Conservation (phyloP, 805 yeast genomes). For the Candida tammaniensis region DNA sequence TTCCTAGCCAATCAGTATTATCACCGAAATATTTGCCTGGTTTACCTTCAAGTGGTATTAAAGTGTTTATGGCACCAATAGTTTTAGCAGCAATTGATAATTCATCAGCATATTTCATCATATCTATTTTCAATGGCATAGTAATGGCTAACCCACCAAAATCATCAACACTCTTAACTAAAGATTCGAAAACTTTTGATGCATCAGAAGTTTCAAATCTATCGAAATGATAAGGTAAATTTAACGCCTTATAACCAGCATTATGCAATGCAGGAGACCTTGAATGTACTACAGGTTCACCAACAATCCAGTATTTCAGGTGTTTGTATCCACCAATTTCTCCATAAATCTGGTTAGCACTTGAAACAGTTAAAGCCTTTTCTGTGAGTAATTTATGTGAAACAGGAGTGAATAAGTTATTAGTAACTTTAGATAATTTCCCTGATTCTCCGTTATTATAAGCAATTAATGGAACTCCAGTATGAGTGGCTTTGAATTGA, state of each 20-base stretch:
- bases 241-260: conserved; percentile 69
- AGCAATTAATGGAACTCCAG: conserved; percentile 67
- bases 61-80: conserved; percentile 96
- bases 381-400: conserved; percentile 72
- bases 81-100: conserved; percentile 70
- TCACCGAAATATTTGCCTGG: conserved; percentile 62
- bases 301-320: conserved; percentile 70
- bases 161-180: conserved; percentile 41
- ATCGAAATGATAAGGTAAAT: conserved; percentile 71
- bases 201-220: conserved; percentile 69
- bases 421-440: conserved; percentile 74
- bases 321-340: conserved; percentile 61
- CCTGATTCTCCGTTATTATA: conserved; percentile 80
- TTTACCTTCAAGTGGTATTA: conserved; percentile 42
- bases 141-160: conserved; percentile 97
- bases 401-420: conserved; percentile 77
- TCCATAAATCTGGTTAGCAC: conserved; percentile 57
- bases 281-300: conserved; percentile 81
- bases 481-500: conserved; percentile 58
- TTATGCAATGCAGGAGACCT: conserved; percentile 87
- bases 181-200: conserved; percentile 47
- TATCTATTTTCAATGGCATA: conserved; percentile 85
- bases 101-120: conserved; percentile 62
- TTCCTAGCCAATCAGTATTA: conserved; percentile 96
- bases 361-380: conserved; percentile 61